Conservation (phyloP, 2,329 filamentous ascomycete genomes). For the Colletotrichum filicis region DNA sequence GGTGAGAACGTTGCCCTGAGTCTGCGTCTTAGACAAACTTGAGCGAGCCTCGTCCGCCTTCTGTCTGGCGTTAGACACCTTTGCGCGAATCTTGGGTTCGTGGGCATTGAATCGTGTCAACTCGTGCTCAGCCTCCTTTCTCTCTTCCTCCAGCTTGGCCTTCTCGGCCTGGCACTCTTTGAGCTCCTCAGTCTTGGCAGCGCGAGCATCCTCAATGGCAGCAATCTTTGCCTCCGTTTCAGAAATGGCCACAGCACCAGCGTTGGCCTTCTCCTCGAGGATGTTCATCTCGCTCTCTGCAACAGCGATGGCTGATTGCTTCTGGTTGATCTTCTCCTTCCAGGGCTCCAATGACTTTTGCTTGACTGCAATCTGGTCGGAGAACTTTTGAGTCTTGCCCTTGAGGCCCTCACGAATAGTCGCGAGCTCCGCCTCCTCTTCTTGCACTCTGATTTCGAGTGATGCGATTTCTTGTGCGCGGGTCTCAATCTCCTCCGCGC, state of each 20-base stretch:
- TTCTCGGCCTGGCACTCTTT: constrained; percentile 81
- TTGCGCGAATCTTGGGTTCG: constrained; percentile 84
- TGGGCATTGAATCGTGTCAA: constrained; percentile 77
- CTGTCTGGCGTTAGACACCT: constrained; percentile 89
- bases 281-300: constrained; percentile 96
- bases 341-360: constrained; percentile 96
- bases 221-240: constrained; percentile 85
- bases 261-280: constrained; percentile 87
- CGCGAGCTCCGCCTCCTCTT: constrained; percentile 84
- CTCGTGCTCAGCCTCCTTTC: constrained; percentile 76
- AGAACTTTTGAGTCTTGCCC: constrained; percentile 95
- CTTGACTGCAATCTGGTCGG: constrained; percentile 89
- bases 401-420: constrained; percentile 89
- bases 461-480: constrained; percentile 78
- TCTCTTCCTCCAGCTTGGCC: constrained; percentile 78
- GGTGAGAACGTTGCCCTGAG: constrained; percentile 90
- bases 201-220: constrained; percentile 76
- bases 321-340: constrained; percentile 97
- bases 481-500: constrained; percentile 80
- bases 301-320: constrained; percentile 92
- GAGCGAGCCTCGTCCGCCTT: constrained; percentile 96
- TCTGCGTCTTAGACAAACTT: constrained; percentile 89
- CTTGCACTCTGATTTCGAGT: constrained; percentile 80
- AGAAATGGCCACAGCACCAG: constrained; percentile 84
- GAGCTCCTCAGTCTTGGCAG: constrained; percentile 78